These are phyloP conservation scores for Malassezia pachydermatis DNA, from an alignment of 1,284 basidiomycete species.

Conservation along the genomic window DNA sequence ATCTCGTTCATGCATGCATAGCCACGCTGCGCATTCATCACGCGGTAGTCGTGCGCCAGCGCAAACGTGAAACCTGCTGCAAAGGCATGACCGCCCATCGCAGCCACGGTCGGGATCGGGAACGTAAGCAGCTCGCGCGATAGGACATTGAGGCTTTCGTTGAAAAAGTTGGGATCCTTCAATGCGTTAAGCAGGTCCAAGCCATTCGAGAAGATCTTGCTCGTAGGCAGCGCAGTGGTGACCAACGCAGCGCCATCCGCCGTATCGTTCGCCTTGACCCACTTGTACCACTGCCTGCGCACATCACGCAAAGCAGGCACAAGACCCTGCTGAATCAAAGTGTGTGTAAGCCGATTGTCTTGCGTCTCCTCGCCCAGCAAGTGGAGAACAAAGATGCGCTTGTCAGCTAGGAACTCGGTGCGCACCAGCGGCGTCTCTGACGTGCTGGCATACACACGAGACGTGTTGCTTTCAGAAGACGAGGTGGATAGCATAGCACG, in stretches of 20 bases:
- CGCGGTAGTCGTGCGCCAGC: constrained; percentile 73
- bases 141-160: constrained; percentile 51
- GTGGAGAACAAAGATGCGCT: constrained; percentile 29
- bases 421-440: constrained; percentile 13
- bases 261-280: constrained; percentile 21
- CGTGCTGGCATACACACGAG: background rate
- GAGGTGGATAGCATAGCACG: too few species aligned
- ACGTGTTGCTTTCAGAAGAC: too few species aligned
- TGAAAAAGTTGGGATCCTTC: constrained; percentile 60
- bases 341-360: constrained; percentile 62
- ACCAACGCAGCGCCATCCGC: constrained; percentile 36
- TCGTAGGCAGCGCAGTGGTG: constrained; percentile 26
- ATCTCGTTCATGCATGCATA: constrained; percentile 69
- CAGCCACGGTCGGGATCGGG: constrained; percentile 60
- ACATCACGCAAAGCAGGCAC: constrained; percentile 66
- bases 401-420: constrained; percentile 22
- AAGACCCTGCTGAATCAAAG: constrained; percentile 55
- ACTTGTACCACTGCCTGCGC: constrained; percentile 64
- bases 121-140: constrained; percentile 50
- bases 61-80: constrained; percentile 74
- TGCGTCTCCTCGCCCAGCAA: constrained; percentile 42
- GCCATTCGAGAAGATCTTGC: constrained; percentile 51
- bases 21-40: constrained; percentile 72
- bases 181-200: constrained; percentile 61
- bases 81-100: constrained; percentile 83